These are phyloP conservation scores for Acanthamoeba culbertsoni DNA, from an alignment of 208 protist species.

Conservation along the genomic window DNA sequence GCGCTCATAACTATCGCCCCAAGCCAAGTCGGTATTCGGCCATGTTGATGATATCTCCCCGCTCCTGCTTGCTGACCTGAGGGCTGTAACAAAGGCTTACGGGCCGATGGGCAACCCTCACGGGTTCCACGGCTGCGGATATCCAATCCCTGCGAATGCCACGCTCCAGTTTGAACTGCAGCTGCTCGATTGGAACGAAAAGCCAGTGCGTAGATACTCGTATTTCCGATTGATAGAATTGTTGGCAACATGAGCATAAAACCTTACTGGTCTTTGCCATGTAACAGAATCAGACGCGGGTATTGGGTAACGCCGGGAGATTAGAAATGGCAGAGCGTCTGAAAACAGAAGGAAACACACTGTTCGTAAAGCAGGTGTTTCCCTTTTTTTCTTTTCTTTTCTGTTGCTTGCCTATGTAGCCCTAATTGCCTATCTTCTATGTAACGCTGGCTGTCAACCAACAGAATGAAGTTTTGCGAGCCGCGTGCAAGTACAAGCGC, in stretches of 20 bases:
- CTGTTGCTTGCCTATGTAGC: no score
- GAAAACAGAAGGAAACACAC: neutral
- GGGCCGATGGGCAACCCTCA: neutral
- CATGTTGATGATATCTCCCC: neutral
- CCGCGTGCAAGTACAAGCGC: neutral
- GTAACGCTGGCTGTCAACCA: neutral
- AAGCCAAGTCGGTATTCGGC: neutral
- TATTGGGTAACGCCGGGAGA: neutral
- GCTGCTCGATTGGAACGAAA: conserved; percentile 25
- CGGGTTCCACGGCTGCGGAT: neutral
- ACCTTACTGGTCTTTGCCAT: neutral
- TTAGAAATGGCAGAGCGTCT: neutral
- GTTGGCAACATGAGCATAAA: no score
- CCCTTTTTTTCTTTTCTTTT: no score
- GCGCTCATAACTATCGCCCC: neutral
- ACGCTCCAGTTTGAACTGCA: conserved; percentile 38
- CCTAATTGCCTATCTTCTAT: neutral
- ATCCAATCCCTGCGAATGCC: neutral
- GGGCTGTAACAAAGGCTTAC: neutral
- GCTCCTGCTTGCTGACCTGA: neutral
- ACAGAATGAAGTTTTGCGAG: neutral
- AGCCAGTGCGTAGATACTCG: neutral
- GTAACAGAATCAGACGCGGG: neutral
- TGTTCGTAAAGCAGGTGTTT: neutral
- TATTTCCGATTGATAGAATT: no score